Conservation (phyloP, 352 stramenopile species). For the Plasmopara muralis region DNA sequence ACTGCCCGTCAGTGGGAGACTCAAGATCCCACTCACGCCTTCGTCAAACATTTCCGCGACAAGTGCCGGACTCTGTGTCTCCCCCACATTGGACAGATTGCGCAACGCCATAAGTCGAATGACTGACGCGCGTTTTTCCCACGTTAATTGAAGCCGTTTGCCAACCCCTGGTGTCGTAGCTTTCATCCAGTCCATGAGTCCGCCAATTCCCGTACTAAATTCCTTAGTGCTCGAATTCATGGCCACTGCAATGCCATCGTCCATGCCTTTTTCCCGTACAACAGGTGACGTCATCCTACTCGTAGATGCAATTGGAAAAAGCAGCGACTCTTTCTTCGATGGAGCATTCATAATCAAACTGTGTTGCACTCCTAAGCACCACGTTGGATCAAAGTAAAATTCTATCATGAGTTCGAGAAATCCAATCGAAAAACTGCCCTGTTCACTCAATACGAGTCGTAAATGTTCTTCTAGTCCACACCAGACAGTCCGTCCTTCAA, state of each 20-base stretch:
- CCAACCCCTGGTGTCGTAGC: constrained; percentile 51
- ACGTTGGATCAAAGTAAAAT: constrained; percentile 70
- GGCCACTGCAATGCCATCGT: constrained; percentile 35
- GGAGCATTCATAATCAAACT: constrained; percentile 83
- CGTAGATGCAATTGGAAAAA: constrained; percentile 55
- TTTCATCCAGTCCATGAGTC: constrained; percentile 66
- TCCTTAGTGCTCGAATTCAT: constrained; percentile 14
- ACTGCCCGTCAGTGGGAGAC: constrained; percentile 55
- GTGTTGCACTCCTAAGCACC: constrained; percentile 57
- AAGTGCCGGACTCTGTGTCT: constrained; percentile 6
- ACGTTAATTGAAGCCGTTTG: constrained; percentile 59
- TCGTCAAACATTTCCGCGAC: constrained; percentile 55
- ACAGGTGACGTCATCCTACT: constrained; percentile 22
- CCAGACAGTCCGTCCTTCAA: constrained; percentile 78
- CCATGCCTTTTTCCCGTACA: constrained; percentile 42
- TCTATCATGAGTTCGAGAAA: constrained; percentile 84
- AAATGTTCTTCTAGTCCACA: constrained; percentile 78
- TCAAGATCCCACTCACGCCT: constrained; percentile 48
- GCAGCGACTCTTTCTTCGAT: constrained; percentile 59
- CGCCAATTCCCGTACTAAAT: constrained; percentile 25
- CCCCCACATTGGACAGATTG: constrained; percentile 40
- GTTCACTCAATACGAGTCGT: constrained; percentile 59
- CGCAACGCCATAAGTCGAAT: constrained; percentile 58
- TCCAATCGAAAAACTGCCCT: constrained; percentile 55
- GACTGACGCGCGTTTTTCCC: constrained; percentile 66